Evolutionary conservation across 345 rosid species (phyloP).

Genomic region (Linum lewisii): DNA sequence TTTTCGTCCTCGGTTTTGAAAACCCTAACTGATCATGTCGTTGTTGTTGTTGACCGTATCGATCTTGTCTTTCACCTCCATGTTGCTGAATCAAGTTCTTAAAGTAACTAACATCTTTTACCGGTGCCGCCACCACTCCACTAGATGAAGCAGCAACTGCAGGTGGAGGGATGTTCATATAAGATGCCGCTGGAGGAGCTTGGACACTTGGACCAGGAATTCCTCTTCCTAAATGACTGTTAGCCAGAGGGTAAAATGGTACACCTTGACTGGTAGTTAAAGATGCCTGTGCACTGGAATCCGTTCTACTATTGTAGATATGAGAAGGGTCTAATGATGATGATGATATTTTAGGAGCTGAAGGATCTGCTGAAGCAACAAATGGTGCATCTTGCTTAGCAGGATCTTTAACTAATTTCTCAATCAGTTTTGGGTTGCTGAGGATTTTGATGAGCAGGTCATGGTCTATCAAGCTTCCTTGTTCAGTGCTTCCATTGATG

Average conservation of each 20-base stretch:
- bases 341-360: slow-evolving; percentile 14
- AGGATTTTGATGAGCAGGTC: slow-evolving; percentile 75
- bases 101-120: slow-evolving; percentile 70
- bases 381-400: slow-evolving; percentile 23
- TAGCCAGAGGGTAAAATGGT: background rate
- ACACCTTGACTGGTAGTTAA: background rate
- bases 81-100: slow-evolving; percentile 96
- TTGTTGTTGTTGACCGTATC: slow-evolving; percentile 31
- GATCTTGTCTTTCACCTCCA: slow-evolving; percentile 86
- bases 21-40: slow-evolving; percentile 43
- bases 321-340: slow-evolving; percentile 25
- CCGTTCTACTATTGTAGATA: slow-evolving; percentile 32
- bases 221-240: no score
- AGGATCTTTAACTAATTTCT: slow-evolving; percentile 49
- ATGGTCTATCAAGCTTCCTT: slow-evolving; percentile 59
- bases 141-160: slow-evolving; percentile 27
- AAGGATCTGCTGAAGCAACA: slow-evolving; percentile 13
- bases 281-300: slow-evolving; percentile 23
- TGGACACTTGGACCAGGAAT: background rate
- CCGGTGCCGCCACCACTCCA: slow-evolving; percentile 28
- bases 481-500: slow-evolving; percentile 50
- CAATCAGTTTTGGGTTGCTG: slow-evolving; percentile 65
- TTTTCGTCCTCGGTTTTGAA: slow-evolving; percentile 53
- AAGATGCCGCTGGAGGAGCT: background rate
- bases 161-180: background rate